phyloP scores from a whole-genome alignment of 2,329 filamentous ascomycete species.

The Ciborinia camelliae region DNA sequence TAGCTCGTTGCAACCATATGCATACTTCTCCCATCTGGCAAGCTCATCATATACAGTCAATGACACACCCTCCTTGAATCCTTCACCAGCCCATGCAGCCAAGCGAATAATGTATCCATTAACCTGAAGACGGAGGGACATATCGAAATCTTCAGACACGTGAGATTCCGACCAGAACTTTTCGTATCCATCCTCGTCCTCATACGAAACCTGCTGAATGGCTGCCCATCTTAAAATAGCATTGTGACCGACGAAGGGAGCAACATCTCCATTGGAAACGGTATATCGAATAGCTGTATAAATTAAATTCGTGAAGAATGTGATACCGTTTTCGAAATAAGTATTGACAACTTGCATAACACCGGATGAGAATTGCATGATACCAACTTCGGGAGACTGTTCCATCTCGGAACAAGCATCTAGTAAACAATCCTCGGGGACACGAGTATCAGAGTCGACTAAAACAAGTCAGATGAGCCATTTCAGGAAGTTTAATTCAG shows the following conservation, averaged over 20 bases:
- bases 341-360: slow-evolving; percentile 76
- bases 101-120: slow-evolving; percentile 70
- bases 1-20: slow-evolving; percentile 79
- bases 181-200: slow-evolving; percentile 67
- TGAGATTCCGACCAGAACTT: slow-evolving; percentile 81
- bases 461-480: slow-evolving; percentile 22
- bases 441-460: slow-evolving; percentile 74
- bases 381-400: slow-evolving; percentile 72
- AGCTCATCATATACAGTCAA: slow-evolving; percentile 82
- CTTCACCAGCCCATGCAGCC: slow-evolving; percentile 69
- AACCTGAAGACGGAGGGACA: slow-evolving; percentile 73
- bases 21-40: slow-evolving; percentile 83
- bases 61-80: slow-evolving; percentile 80
- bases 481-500: neutral
- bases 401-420: slow-evolving; percentile 82
- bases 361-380: slow-evolving; percentile 73
- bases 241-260: slow-evolving; percentile 79
- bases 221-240: slow-evolving; percentile 73
- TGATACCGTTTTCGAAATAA: slow-evolving; percentile 69
- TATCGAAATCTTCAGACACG: slow-evolving; percentile 79
- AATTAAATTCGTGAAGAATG: slow-evolving; percentile 70
- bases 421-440: slow-evolving; percentile 71
- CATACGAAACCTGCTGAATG: slow-evolving; percentile 69
- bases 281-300: slow-evolving; percentile 75
- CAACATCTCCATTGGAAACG: slow-evolving; percentile 73